Percentiles rank a stretch among this genome's conserved stretches.
Conservation (phyloP, 2,329 filamentous ascomycete genomes). For the Dendryphion nanum region DNA sequence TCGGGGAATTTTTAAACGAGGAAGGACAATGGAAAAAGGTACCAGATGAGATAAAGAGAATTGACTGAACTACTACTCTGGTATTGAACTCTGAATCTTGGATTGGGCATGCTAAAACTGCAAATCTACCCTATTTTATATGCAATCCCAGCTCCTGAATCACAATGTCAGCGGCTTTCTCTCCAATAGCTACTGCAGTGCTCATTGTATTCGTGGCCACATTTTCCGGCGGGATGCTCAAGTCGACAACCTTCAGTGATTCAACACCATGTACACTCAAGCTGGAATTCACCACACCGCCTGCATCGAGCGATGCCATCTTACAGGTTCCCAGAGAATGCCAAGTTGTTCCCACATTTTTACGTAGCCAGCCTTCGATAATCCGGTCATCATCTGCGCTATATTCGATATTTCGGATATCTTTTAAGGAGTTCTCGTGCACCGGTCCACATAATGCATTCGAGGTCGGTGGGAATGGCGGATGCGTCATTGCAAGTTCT, state of each 20-base stretch:
- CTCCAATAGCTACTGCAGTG: slow-evolving; percentile 16
- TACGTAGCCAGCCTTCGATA: slow-evolving; percentile 45
- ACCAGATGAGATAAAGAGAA: slow-evolving; percentile 6
- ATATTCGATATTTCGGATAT: slow-evolving; percentile 47
- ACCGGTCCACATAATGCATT: slow-evolving; percentile 45
- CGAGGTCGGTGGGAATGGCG: slow-evolving; percentile 37
- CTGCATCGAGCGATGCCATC: slow-evolving; percentile 20
- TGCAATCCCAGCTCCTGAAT: slow-evolving; percentile 29
- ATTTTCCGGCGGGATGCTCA: slow-evolving; percentile 18
- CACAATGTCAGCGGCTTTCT: slow-evolving; percentile 30
- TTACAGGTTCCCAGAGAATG: slow-evolving; percentile 33
- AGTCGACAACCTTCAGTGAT: slow-evolving; percentile 22
- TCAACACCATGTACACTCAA: slow-evolving; percentile 18
- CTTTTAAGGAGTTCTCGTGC: slow-evolving; percentile 24
- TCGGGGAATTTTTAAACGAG: slow-evolving; percentile 4
- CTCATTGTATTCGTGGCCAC: slow-evolving; percentile 25
- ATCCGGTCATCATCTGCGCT: slow-evolving; percentile 49
- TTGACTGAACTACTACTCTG: too few relatives aligned
- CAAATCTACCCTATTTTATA: too few relatives aligned
- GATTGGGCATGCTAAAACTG: too few relatives aligned
- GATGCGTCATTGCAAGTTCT: slow-evolving; percentile 39
- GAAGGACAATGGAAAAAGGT: slow-evolving; percentile 6
- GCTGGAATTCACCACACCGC: slow-evolving; percentile 21
- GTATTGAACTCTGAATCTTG: too few relatives aligned
- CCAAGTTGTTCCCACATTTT: slow-evolving; percentile 42